Evolutionary conservation across 148 eudicot species (phyloP).

Genomic region (Rhododendron vialii): DNA sequence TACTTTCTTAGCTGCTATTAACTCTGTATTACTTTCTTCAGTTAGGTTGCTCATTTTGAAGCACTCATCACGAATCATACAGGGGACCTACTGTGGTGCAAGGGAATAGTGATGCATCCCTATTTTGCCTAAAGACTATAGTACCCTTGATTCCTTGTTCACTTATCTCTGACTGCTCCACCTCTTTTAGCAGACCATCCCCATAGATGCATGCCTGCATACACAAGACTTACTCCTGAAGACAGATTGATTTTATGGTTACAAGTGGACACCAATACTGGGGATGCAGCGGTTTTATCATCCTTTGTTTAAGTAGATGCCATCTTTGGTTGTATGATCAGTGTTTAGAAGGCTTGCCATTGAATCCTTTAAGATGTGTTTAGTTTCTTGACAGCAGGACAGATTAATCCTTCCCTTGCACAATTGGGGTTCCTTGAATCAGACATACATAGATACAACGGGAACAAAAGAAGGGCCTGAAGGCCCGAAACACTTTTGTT

Average conservation of each 20-base stretch:
- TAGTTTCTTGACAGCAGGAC: neutral
- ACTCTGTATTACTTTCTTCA: neutral
- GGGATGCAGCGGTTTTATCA: neutral
- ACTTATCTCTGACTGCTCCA: neutral
- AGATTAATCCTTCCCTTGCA: neutral
- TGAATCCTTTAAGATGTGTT: neutral
- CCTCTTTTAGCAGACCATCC: neutral
- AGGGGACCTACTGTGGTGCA: neutral
- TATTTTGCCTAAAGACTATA: neutral
- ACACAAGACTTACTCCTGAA: neutral
- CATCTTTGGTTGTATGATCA: neutral
- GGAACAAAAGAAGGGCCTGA: neutral
- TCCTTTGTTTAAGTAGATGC: neutral
- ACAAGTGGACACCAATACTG: neutral
- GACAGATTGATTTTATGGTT: neutral
- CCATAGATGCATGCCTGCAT: neutral
- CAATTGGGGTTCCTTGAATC: neutral
- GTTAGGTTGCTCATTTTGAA: neutral
- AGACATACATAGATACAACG: neutral
- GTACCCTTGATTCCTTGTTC: neutral
- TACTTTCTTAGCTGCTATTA: neutral
- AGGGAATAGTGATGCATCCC: neutral
- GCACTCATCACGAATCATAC: neutral
- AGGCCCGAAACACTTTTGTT: neutral
- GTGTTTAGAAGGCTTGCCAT: neutral